Percentiles rank a stretch among this genome's conserved stretches.
phyloP scores from a whole-genome alignment of 2,329 filamentous ascomycete genomes.

The Ciborinia camelliae region DNA sequence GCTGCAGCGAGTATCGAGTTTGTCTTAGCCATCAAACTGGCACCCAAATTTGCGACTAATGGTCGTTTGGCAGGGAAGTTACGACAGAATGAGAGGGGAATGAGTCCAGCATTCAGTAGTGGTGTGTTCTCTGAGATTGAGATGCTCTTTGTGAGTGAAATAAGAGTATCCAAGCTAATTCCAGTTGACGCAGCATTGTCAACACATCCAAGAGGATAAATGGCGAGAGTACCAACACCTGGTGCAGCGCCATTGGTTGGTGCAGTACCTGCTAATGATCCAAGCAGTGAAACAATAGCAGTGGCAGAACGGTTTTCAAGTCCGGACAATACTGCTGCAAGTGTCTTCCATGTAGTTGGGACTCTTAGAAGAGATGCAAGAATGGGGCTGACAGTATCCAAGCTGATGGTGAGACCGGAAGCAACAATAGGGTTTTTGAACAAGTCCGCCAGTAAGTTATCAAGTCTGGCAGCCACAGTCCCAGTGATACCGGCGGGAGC shows the following conservation, averaged over 20 bases:
- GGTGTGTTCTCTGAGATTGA: constrained; percentile 23
- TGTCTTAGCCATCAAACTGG: not conserved
- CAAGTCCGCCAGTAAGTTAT: not conserved
- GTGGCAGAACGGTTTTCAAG: constrained; percentile 20
- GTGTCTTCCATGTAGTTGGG: constrained; percentile 13
- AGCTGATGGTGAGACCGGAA: constrained; percentile 3
- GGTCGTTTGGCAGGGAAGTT: constrained; percentile 25
- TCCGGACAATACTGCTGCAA: constrained; percentile 3
- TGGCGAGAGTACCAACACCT: not conserved
- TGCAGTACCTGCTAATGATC: not conserved
- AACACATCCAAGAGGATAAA: constrained; percentile 18
- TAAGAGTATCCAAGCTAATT: constrained; percentile 20
- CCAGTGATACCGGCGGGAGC: not conserved
- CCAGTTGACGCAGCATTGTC: constrained; percentile 23
- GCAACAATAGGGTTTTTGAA: constrained; percentile 4
- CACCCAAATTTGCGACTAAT: constrained; percentile 14
- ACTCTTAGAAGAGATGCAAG: constrained; percentile 11
- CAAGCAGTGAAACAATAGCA: not conserved
- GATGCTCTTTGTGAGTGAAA: constrained; percentile 23
- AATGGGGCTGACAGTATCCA: not conserved
- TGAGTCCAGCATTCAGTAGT: constrained; percentile 22
- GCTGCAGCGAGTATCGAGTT: constrained; percentile 8
- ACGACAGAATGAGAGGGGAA: constrained; percentile 24
- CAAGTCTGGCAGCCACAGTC: not conserved
- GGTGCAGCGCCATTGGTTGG: not conserved